Base-by-base conservation (phyloP, 2,329 filamentous ascomycete species). In the Beauveria sp. region DNA sequence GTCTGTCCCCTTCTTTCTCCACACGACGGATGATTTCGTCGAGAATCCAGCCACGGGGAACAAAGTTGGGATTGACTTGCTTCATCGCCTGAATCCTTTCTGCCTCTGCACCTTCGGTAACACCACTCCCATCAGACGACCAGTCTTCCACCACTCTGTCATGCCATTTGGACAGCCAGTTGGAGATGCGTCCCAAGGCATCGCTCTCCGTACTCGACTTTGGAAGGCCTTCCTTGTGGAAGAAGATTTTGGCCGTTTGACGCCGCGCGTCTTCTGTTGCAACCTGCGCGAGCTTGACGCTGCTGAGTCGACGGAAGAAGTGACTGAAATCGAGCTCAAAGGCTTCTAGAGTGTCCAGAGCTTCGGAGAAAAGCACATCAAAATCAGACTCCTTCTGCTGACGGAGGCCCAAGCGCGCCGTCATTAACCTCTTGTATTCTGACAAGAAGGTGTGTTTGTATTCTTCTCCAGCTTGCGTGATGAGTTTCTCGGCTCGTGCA, bases 241-340 rank as follows among this genome's bases (percentile, higher is more conserved):
- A 96, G 75, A 99, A 97, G 0, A 84, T 72, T 0, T 80, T 79
- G 0, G 92, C 90, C 44, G 67, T 71, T n/a, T 85, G 79, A 64
- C 81, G 82, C 57, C 91, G 79, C 53, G 80, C 76, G 22, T 87
- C 82, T 28, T 87, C 81, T 0, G 85, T 88, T 30, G 83, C 81
- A 7, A 96, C 70, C 5, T 90, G 83, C 0, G 74, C 74, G 1
- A 91, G 63, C 37, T 76, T 82, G 20, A 96, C 69, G 22, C 76
- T 74, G 57, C 88, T 88, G 0, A 99, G 79, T 9, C 88, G 84
- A 44, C 96, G 84, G 81, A 97, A 97, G 71, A 96, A 94, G 68
- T 96, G 90, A 70, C 96, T 91, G 74, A 97, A 99, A 72, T 99
- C 94, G 2, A 99, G 77, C 70, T 96, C 90, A 20, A 92, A 77